A percentile compares a stretch with the other conserved stretches of the same genome.
These are phyloP conservation scores for Xylariaceae sp. DNA, from an alignment of 2,329 filamentous ascomycete species.

Conservation along the genomic window DNA sequence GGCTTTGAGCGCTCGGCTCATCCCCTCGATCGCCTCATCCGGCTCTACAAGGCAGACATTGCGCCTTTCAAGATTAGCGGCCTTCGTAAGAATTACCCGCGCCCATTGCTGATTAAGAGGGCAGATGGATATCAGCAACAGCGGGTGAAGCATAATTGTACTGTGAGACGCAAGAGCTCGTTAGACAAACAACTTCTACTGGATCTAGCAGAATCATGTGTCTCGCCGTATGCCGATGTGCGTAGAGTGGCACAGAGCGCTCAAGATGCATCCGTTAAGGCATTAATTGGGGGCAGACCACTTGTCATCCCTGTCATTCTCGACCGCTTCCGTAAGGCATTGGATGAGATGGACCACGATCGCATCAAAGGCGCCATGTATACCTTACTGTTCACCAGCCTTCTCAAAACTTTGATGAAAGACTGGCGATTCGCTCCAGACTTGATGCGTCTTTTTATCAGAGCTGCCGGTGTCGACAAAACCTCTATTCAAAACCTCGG, in stretches of 20 bases:
- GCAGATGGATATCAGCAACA: constrained; percentile 94
- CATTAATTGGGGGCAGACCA: constrained; percentile 79
- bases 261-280: constrained; percentile 88
- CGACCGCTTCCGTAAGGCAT: constrained; percentile 69
- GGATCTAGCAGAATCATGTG: constrained; percentile 83
- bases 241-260: constrained; percentile 90
- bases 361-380: constrained; percentile 94
- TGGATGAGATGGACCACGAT: constrained; percentile 78
- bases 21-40: constrained; percentile 79
- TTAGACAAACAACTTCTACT: constrained; percentile 80
- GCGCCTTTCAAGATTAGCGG: constrained; percentile 93
- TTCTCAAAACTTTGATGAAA: constrained; percentile 80
- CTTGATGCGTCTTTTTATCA: constrained; percentile 86
- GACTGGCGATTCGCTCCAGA: constrained; percentile 95
- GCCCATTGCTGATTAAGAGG: constrained; percentile 84
- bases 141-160: constrained; percentile 88
- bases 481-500: constrained; percentile 90
- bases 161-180: constrained; percentile 82
- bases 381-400: constrained; percentile 80
- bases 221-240: constrained; percentile 91
- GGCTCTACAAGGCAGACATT: constrained; percentile 81
- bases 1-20: constrained; percentile 95
- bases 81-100: constrained; percentile 84
- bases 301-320: constrained; percentile 88
- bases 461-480: constrained; percentile 86